These are phyloP conservation scores for Scenedesmus sp. DNA, from an alignment of 163 green algal species.

Conservation along the genomic window DNA sequence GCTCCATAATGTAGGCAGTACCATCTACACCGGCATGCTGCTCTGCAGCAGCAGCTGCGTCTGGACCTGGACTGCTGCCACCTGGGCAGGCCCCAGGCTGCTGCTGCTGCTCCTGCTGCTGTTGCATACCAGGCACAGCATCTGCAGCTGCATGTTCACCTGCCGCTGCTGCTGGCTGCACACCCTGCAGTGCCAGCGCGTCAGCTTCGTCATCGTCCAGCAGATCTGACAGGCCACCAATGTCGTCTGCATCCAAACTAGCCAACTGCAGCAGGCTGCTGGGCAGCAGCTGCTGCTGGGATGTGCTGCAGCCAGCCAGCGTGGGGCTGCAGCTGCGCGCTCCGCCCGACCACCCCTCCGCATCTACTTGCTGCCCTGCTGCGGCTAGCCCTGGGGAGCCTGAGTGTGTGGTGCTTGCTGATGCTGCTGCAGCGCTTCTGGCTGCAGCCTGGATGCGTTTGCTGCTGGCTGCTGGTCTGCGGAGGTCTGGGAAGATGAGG, in stretches of 20 bases:
- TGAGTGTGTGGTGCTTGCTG: background rate
- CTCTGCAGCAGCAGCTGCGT: background rate
- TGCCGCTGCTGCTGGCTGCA: constrained; percentile 17
- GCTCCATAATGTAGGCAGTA: constrained; percentile 2
- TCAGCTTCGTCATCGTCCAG: background rate
- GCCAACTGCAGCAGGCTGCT: background rate
- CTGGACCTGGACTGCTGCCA: background rate
- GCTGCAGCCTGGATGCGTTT: background rate
- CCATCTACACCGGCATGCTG: constrained; percentile 1
- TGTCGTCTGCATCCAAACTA: constrained; percentile 9
- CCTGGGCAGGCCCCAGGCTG: background rate
- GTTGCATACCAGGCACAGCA: too few species aligned
- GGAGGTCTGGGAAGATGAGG: constrained; percentile 1
- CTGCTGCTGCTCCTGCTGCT: background rate
- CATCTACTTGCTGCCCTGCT: background rate
- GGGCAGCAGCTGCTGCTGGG: background rate
- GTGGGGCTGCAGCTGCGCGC: background rate
- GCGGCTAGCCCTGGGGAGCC: background rate
- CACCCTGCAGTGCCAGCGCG: background rate
- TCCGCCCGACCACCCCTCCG: background rate
- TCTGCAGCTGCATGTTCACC: too few species aligned
- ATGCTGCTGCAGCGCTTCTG: background rate
- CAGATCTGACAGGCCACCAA: background rate
- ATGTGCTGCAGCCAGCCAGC: background rate
- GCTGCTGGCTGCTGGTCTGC: background rate